These are phyloP conservation scores for Pisolithus albus DNA, from an alignment of 768 basidiomycete genomes.

Conservation along the genomic window DNA sequence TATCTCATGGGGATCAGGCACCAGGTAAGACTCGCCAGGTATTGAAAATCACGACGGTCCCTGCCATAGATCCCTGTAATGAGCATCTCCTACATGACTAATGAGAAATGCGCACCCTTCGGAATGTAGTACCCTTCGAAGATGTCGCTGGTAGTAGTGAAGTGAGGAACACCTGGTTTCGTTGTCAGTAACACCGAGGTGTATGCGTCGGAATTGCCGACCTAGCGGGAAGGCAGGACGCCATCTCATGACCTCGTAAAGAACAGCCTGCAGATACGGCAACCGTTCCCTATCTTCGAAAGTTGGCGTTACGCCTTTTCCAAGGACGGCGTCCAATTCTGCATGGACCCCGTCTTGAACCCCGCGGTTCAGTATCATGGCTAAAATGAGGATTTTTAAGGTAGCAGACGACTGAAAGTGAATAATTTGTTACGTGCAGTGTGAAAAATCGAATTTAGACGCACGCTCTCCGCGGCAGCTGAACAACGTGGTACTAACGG, in stretches of 20 bases:
- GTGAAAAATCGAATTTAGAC: neutral
- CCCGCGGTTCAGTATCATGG: conserved; percentile 3
- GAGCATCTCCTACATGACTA: neutral
- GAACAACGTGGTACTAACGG: neutral
- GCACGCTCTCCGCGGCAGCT: neutral
- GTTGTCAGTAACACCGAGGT: neutral
- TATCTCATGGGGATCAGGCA: neutral
- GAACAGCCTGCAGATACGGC: conserved; percentile 6
- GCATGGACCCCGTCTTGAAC: conserved; percentile 4
- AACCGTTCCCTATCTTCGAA: neutral
- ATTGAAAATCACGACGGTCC: neutral
- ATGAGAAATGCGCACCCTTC: neutral
- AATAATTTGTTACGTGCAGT: neutral
- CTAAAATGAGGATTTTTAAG: conserved; percentile 1
- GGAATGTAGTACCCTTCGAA: neutral
- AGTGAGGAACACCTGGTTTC: neutral
- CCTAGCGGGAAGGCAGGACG: neutral
- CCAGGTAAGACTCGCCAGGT: neutral
- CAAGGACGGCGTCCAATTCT: conserved; percentile 2
- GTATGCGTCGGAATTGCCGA: neutral
- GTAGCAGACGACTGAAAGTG: neutral
- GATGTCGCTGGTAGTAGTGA: neutral
- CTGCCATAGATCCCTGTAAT: neutral
- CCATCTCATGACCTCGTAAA: conserved; percentile 7
- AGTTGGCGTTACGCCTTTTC: neutral